Percentiles rank a stretch among this genome's conserved stretches.
phyloP scores from a whole-genome alignment of 345 rosid species.

The Euphorbia lathyris region DNA sequence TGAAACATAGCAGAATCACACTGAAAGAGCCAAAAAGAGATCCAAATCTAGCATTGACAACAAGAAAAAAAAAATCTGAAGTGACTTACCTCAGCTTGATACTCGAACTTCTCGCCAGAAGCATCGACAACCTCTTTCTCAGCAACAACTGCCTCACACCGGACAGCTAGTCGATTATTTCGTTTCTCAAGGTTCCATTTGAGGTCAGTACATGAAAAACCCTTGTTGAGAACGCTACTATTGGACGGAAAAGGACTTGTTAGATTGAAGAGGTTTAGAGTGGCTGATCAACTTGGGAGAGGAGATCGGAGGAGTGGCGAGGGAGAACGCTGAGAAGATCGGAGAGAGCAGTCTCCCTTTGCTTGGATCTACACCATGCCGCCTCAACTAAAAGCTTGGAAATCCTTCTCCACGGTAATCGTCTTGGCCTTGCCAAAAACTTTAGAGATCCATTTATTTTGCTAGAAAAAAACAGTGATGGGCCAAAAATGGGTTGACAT shows the following conservation, averaged over 20 bases:
- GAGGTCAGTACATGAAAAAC: slow-evolving; percentile 45
- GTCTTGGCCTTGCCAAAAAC: too few species aligned
- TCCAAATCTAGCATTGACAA: too few species aligned
- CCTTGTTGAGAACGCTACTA: slow-evolving; percentile 32
- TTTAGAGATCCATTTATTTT: too few species aligned
- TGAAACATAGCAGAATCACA: slow-evolving; percentile 2
- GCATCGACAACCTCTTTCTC: slow-evolving; percentile 76
- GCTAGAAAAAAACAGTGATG: too few species aligned
- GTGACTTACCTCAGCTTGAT: slow-evolving; percentile 90
- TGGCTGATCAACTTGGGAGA: too few species aligned
- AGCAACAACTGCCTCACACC: slow-evolving; percentile 78
- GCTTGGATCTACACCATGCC: too few species aligned
- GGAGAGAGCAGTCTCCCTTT: too few species aligned
- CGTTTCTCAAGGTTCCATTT: slow-evolving; percentile 60
- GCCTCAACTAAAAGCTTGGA: too few species aligned
- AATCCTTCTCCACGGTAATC: too few species aligned
- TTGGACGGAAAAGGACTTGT: slow-evolving; percentile 47
- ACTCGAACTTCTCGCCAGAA: slow-evolving; percentile 89
- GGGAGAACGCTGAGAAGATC: too few species aligned
- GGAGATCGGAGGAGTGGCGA: too few species aligned
- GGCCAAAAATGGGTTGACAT: too few species aligned
- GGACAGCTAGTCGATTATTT: slow-evolving; percentile 43
- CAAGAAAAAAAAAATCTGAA: slow-evolving; percentile 11
- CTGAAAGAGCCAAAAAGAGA: not conserved
- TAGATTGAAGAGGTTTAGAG: slow-evolving; percentile 29